Evolutionary conservation across 2,329 filamentous ascomycete species (phyloP), one percentile per base, ranked within the genome.

Genomic region (Emmonsia crescens): DNA sequence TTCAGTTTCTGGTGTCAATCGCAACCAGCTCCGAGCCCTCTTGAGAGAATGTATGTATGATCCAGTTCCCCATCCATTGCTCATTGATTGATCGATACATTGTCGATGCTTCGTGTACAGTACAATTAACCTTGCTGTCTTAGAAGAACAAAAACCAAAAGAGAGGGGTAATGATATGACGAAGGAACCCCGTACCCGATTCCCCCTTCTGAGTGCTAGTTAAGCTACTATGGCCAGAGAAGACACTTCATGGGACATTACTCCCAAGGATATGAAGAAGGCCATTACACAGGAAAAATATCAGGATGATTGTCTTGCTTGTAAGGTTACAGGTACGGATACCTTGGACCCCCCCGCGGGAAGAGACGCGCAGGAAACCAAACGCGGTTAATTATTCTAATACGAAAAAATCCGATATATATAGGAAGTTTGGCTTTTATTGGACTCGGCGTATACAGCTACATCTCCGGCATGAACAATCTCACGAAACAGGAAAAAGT

Each of bases 361-460:
- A 48, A 1, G 40, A 58, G 40, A 58, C 24, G 24, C 21, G 38
- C 38, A n/a, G 6, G 8, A 44, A 42, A 44, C 16, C 0, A 24
- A 14, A 54, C 56, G 38, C 5, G 49, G 29, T 33, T 8, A 38
- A 60, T 21, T 44, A 27, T 48, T 38, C 33, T 33, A 44, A 31
- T n/a, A 14, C 42, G 49, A 56, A 27, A 42, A n/a, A n/a, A n/a
- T n/a, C n/a, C n/a, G n/a, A 38, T 4, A 27, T 27, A 51, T 31
- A 24, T 59, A 66, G 65, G 65, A 2, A 87, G 88, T 69, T 82
- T 85, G 46, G 87, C 89, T 0, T 91, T 94, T 65, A 78, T 90
- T 61, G 88, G 87, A 1, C 83, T 93, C 19, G 89, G 85, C 3
- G 85, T 81, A 0, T 94, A 92, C 75, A 91, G 85, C 73, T 92